Conservation (phyloP, 805 yeast species). For the Zygoascus bituminiphila region DNA sequence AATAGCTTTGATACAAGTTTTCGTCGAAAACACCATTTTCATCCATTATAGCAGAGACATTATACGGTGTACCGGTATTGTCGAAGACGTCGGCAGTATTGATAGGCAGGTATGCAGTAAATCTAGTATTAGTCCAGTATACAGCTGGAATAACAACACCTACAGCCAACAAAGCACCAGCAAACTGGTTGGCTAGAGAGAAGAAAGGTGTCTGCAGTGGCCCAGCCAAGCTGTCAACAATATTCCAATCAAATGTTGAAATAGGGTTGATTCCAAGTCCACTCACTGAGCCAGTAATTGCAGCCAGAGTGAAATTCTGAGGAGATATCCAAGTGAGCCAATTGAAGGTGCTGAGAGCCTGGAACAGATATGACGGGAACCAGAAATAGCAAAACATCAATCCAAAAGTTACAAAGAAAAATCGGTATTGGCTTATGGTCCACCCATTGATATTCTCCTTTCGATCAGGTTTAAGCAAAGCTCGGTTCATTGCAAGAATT, state of each 20-base stretch:
- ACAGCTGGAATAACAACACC: slow-evolving; percentile 33
- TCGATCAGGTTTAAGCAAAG: slow-evolving; percentile 30
- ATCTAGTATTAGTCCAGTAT: slow-evolving; percentile 37
- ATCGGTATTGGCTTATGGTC: slow-evolving; percentile 43
- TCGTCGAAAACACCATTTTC: slow-evolving; percentile 32
- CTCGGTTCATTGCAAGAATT: slow-evolving; percentile 36
- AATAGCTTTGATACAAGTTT: slow-evolving; percentile 38
- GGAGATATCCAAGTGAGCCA: slow-evolving; percentile 57
- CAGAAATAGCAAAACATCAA: slow-evolving; percentile 44
- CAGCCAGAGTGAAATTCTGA: slow-evolving; percentile 42
- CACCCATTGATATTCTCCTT: slow-evolving; percentile 36
- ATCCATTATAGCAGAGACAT: slow-evolving; percentile 39
- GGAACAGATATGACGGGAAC: slow-evolving; percentile 53
- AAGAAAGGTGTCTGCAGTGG: slow-evolving; percentile 32
- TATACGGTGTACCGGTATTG: slow-evolving; percentile 43
- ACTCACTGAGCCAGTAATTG: slow-evolving; percentile 36
- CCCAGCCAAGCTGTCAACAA: slow-evolving; percentile 24
- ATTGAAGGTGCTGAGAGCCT: slow-evolving; percentile 46
- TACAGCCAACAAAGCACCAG: not conserved
- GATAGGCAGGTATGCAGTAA: slow-evolving; percentile 53
- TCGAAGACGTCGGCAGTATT: slow-evolving; percentile 46
- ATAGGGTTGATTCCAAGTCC: slow-evolving; percentile 37
- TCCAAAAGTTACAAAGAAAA: slow-evolving; percentile 34
- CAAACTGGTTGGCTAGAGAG: slow-evolving; percentile 17
- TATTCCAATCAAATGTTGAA: slow-evolving; percentile 32